Evolutionary conservation across 2,329 filamentous ascomycete genomes (phyloP).

Genomic region (Coniochaeta pulveracea): DNA sequence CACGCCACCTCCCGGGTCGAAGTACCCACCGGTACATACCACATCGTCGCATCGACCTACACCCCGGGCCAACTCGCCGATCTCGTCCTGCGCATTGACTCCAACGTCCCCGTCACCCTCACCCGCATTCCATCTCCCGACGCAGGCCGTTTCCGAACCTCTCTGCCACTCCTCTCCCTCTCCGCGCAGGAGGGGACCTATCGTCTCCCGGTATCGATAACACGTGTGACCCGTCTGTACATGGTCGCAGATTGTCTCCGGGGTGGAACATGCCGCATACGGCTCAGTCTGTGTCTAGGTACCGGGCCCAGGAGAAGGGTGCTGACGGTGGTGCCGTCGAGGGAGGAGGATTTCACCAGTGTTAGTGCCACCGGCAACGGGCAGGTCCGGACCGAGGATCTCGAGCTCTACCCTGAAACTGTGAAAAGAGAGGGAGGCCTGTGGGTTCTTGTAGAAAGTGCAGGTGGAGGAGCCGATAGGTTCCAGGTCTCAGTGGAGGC

Average conservation of each 20-base stretch:
- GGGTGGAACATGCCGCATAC: conserved; percentile 14
- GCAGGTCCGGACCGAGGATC: conserved; percentile 54
- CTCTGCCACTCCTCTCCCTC: conserved; percentile 38
- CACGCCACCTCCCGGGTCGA: conserved; percentile 41
- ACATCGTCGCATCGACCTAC: conserved; percentile 83
- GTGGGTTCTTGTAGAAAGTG: conserved; percentile 74
- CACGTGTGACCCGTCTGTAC: conserved; percentile 48
- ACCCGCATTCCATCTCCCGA: conserved; percentile 57
- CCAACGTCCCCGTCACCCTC: conserved; percentile 44
- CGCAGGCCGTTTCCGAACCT: conserved; percentile 59
- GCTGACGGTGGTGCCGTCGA: conserved; percentile 43
- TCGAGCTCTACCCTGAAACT: conserved; percentile 61
- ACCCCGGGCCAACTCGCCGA: conserved; percentile 65
- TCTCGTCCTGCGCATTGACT: conserved; percentile 67
- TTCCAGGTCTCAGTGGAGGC: conserved; percentile 30
- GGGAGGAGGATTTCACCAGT: background rate
- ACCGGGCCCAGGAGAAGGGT: conserved; percentile 56
- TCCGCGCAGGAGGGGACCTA: conserved; percentile 19
- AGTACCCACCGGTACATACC: conserved; percentile 59
- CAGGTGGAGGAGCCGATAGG: conserved; percentile 30
- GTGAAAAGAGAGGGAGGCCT: conserved; percentile 40
- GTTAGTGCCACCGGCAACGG: background rate
- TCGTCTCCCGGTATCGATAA: conserved; percentile 22
- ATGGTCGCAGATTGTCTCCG: conserved; percentile 29
- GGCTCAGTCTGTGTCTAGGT: conserved; percentile 55